Percentiles rank a stretch among this genome's conserved stretches.
phyloP scores from a whole-genome alignment of 352 stramenopile genomes.

The Aphanomyces cochlioides region DNA sequence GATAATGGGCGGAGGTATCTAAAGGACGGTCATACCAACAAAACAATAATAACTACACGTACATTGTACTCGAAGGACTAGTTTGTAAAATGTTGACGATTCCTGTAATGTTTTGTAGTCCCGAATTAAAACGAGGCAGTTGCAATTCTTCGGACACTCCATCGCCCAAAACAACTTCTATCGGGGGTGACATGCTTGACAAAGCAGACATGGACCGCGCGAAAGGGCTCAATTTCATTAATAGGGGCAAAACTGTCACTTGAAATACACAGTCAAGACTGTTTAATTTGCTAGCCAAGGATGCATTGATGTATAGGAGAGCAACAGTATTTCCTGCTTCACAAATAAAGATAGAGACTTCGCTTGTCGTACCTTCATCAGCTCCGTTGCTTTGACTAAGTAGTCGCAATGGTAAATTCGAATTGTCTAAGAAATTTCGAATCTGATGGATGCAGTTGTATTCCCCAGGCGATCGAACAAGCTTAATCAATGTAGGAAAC shows the following conservation, averaged over 20 bases:
- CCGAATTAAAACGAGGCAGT: conserved; percentile 40
- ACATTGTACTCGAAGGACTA: too few species aligned
- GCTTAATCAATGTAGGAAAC: conserved; percentile 51
- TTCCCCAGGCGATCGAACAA: conserved; percentile 41
- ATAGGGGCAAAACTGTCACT: conserved; percentile 44
- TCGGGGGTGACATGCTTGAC: conserved; percentile 37
- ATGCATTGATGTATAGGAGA: conserved; percentile 48
- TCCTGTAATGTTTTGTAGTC: conserved; percentile 44
- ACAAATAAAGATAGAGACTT: neutral
- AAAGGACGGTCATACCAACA: neutral
- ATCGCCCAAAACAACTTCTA: conserved; percentile 63
- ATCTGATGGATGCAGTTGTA: conserved; percentile 46
- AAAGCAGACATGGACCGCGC: conserved; percentile 48
- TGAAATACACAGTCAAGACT: conserved; percentile 46
- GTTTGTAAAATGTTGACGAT: conserved; percentile 29
- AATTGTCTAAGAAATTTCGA: conserved; percentile 37
- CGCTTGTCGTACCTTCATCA: conserved; percentile 30
- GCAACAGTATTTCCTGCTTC: conserved; percentile 40
- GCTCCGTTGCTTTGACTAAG: conserved; percentile 47
- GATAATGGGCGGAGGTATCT: conserved; percentile 32
- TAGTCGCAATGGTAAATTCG: conserved; percentile 50
- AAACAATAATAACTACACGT: too few species aligned
- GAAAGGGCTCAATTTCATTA: conserved; percentile 71
- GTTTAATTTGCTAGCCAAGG: conserved; percentile 37
- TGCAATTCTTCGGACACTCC: conserved; percentile 36